Conservation (phyloP, 352 stramenopile genomes). For the Globisporangium spiculum region DNA sequence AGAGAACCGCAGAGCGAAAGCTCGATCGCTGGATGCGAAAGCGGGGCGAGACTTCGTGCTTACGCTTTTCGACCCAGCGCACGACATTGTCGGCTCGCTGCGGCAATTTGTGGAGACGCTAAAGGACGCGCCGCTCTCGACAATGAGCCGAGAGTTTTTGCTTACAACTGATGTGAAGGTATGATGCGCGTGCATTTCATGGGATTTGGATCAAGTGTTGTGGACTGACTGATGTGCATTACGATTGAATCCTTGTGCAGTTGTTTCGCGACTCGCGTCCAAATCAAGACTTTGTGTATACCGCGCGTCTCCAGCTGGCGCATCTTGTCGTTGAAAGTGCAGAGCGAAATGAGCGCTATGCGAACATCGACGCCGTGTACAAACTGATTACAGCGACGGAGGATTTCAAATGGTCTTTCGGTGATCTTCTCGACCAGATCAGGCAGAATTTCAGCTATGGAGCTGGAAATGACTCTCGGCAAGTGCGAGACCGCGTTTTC, state of each 20-base stretch:
- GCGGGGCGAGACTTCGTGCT: conserved; percentile 47
- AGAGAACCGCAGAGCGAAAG: background rate
- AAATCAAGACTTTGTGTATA: conserved; percentile 20
- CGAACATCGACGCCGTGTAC: conserved; percentile 44
- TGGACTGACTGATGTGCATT: background rate
- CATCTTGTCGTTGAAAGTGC: conserved; percentile 39
- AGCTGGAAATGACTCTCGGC: conserved; percentile 33
- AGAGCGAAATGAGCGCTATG: conserved; percentile 35
- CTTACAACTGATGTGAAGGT: conserved; percentile 56
- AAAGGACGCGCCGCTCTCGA: conserved; percentile 33
- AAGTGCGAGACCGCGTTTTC: conserved; percentile 42
- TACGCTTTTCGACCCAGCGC: conserved; percentile 47
- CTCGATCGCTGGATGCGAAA: conserved; percentile 11
- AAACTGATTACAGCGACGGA: conserved; percentile 33
- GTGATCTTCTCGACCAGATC: conserved; percentile 40
- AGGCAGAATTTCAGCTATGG: conserved; percentile 41
- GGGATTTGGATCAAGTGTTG: background rate
- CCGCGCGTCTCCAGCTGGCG: conserved; percentile 33
- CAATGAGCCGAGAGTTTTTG: conserved; percentile 62
- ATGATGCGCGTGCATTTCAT: background rate
- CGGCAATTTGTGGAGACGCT: conserved; percentile 38
- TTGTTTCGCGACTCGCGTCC: conserved; percentile 40
- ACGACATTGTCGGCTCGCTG: conserved; percentile 60
- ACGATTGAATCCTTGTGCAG: conserved; percentile 21
- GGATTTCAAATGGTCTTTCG: conserved; percentile 44